Evolutionary conservation across 2,329 filamentous ascomycete species (phyloP).

Genomic region (Cryphonectria japonica): DNA sequence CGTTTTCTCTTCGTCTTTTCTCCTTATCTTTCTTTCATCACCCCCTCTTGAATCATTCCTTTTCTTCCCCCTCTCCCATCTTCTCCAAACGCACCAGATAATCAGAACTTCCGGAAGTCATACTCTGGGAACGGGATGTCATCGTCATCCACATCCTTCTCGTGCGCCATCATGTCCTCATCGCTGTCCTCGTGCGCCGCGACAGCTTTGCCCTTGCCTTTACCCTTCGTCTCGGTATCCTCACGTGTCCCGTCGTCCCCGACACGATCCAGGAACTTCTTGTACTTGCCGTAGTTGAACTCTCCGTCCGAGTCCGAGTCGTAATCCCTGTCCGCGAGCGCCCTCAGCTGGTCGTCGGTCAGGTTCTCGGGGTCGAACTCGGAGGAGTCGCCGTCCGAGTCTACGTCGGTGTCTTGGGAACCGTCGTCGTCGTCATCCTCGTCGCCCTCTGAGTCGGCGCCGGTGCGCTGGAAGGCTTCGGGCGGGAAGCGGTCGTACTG

Average conservation of each 20-base stretch:
- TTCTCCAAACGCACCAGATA: background rate
- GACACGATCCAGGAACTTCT: conserved; percentile 16
- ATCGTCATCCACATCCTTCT: conserved; percentile 1
- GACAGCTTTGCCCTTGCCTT: conserved; percentile 4
- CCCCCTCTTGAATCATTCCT: background rate
- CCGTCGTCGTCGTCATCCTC: background rate
- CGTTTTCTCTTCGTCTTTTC: background rate
- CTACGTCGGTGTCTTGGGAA: background rate
- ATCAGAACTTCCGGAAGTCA: conserved; percentile 18
- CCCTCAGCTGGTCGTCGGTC: conserved; percentile 26
- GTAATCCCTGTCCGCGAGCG: conserved; percentile 26
- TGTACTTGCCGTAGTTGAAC: conserved; percentile 20
- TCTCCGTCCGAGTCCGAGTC: conserved; percentile 7
- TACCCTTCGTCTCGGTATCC: background rate
- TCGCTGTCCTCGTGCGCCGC: background rate
- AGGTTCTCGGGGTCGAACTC: background rate
- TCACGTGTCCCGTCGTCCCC: conserved; percentile 11
- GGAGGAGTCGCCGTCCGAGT: too few species aligned
- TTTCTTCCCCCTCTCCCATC: background rate
- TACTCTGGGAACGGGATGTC: conserved; percentile 9
- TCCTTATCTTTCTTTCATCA: too few species aligned
- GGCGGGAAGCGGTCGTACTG: conserved; percentile 19
- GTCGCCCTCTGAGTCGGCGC: background rate
- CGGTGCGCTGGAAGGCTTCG: background rate
- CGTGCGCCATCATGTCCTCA: conserved; percentile 3